A percentile compares a stretch with the other conserved stretches of the same genome.
Conservation (phyloP, 768 basidiomycete genomes). For the Amanita brunnescens region DNA sequence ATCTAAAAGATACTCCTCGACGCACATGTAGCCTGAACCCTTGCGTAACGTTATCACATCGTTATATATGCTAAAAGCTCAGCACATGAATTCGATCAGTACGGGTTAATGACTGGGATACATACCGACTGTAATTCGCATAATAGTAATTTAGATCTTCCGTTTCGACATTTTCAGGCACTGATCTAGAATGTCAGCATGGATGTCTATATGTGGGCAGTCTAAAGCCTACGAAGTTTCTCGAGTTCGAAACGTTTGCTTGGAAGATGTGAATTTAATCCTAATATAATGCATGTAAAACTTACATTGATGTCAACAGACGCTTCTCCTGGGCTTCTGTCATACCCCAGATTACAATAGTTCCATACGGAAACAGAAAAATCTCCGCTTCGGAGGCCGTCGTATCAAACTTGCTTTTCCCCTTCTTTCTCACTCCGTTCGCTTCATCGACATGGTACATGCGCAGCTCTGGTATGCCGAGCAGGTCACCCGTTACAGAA, state of each 20-base stretch:
- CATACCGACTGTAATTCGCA: constrained; percentile 89
- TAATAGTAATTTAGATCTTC: constrained; percentile 97
- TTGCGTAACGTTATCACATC: constrained; percentile 93
- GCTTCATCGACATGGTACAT: constrained; percentile 24
- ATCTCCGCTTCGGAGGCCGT: constrained; percentile 73
- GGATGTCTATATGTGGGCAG: constrained; percentile 3
- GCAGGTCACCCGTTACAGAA: constrained; percentile 57
- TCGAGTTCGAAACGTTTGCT: constrained; percentile 96
- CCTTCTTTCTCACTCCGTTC: constrained; percentile 31
- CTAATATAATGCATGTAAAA: constrained; percentile 10
- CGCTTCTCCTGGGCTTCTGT: constrained; percentile 86
- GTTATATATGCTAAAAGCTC: constrained; percentile 70
- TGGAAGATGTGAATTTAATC: constrained; percentile 11
- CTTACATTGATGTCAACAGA: constrained; percentile 85
- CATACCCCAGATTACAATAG: constrained; percentile 98
- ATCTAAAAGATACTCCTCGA: constrained; percentile 8
- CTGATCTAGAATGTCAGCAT: constrained; percentile 26
- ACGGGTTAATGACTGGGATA: constrained; percentile 8
- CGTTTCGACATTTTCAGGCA: constrained; percentile 86
- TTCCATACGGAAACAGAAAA: constrained; percentile 90
- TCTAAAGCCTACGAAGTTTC: constrained; percentile 47
- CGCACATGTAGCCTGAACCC: constrained; percentile 93
- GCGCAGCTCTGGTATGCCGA: constrained; percentile 68
- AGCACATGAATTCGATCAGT: constrained; percentile 3
- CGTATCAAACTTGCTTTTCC: constrained; percentile 60